Base-by-base conservation (phyloP, 257 asterid species). In the Solanum chaucha region DNA sequence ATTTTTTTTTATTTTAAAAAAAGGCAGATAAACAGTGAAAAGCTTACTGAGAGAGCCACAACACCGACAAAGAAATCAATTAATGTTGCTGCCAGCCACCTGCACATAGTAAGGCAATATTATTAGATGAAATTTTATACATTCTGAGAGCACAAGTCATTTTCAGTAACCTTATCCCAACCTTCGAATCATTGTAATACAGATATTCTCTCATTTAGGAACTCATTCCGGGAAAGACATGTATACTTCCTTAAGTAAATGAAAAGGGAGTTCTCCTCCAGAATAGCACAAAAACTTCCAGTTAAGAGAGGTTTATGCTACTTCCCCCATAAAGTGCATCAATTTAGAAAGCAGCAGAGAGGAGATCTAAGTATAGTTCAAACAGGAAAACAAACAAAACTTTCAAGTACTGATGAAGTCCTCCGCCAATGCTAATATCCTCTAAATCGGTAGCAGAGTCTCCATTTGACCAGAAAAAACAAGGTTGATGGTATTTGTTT, bases 41-140 rank as follows among this genome's bases (percentile, higher is more conserved):
- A 85, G 85, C 90, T 48, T 95, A 94, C 99, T 91, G 94, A 92
- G 55, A 96, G 89, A 87, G 94, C 93, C 82, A 92, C 86, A 68
- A 93, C 89, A 38, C 87, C 93, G 61, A 88, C 59, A 73, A 92
- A 95, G 92, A 96, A 94, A 90, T 96, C 98, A 87, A 95, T 22
- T 82, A 96, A 90, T 22, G 96, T 91, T 38, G 96, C 94, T 67
- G 92, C 64, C 82, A 28, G 28, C 28, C 28, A 28, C 28, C 28
- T 28, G 28, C 28, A 28, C 28, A 28, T 28, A 95, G 22, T 4
- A n/a, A 13, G 13, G 22, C 83, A 40, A 40, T 40, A 77, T 40
- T 77, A 77, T 77, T 41, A 77, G 59, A 9, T 5, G 24, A 40
- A 41, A 15, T 10, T 11, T 11, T n/a, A 41, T 40, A 77, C 61